phyloP scores from a whole-genome alignment of 345 rosid species.

The Diplotaxis tenuifolia region DNA sequence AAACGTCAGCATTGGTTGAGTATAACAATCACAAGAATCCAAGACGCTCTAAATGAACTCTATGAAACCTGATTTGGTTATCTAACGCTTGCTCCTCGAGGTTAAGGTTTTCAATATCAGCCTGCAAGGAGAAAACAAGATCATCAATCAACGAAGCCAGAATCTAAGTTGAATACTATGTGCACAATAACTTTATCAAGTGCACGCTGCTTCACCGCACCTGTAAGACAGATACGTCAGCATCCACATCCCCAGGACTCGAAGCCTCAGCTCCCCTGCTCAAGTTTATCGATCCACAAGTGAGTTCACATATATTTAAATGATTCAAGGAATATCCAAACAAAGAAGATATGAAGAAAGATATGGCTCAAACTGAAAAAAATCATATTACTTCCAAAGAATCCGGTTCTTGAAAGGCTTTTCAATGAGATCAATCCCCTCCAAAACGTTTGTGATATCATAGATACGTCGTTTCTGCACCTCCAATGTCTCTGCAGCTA shows the following conservation, averaged over 20 bases:
- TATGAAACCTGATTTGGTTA: slow-evolving; percentile 69
- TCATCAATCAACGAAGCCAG: slow-evolving; percentile 21
- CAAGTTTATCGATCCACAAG: slow-evolving; percentile 37
- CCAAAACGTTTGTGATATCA: slow-evolving; percentile 97
- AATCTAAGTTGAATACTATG: not conserved
- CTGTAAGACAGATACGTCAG: slow-evolving; percentile 60
- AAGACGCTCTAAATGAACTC: slow-evolving; percentile 27
- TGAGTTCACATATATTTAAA: slow-evolving; percentile 31
- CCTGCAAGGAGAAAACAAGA: slow-evolving; percentile 51
- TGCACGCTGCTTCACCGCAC: slow-evolving; percentile 35
- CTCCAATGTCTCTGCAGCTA: slow-evolving; percentile 89
- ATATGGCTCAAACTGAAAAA: slow-evolving; percentile 21
- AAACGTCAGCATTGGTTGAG: slow-evolving; percentile 40
- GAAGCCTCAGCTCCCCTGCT: slow-evolving; percentile 74
- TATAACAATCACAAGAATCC: slow-evolving; percentile 18
- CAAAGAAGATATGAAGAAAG: slow-evolving; percentile 11
- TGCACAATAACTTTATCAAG: not conserved
- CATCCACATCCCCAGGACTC: slow-evolving; percentile 56
- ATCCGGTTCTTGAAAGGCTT: slow-evolving; percentile 91
- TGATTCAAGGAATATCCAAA: slow-evolving; percentile 18
- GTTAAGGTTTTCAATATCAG: slow-evolving; percentile 67
- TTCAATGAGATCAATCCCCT: slow-evolving; percentile 96
- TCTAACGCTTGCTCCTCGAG: slow-evolving; percentile 70
- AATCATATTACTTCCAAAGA: slow-evolving; percentile 74
- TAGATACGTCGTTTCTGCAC: slow-evolving; percentile 97